Percentiles rank a stretch among this genome's conserved stretches.
phyloP scores from a whole-genome alignment of 306 rosid species.

The Pyrus pyrifolia region DNA sequence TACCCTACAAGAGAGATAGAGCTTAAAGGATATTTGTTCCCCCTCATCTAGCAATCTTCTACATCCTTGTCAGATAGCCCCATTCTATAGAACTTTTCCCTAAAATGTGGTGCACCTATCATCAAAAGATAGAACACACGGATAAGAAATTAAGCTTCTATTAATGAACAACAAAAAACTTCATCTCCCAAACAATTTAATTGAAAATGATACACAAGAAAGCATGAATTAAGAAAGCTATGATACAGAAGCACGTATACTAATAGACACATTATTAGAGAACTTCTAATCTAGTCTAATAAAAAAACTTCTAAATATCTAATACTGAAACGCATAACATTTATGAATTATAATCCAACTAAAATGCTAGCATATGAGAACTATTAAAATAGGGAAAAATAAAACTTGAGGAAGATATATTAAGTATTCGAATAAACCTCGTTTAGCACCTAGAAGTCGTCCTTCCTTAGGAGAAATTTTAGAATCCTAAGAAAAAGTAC shows the following conservation, averaged over 20 bases:
- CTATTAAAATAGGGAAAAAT: neutral
- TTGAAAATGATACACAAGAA: neutral
- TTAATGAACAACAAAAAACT: neutral
- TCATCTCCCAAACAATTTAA: neutral
- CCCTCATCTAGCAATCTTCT: no score
- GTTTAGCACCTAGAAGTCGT: constrained; percentile 80
- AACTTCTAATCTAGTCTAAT: neutral
- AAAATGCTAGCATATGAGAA: neutral
- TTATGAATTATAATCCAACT: neutral
- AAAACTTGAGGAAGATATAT: neutral
- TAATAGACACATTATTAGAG: neutral
- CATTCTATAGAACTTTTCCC: constrained; percentile 75
- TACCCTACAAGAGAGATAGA: no score
- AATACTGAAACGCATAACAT: neutral
- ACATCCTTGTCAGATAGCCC: constrained; percentile 65
- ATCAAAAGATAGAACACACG: neutral
- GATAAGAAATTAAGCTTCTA: neutral
- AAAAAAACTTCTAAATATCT: neutral
- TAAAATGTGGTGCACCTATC: constrained; percentile 63
- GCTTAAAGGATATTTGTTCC: no score
- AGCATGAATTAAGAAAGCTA: neutral
- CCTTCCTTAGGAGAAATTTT: constrained; percentile 65
- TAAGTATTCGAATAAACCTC: constrained; percentile 32
- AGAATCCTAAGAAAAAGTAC: constrained; percentile 15
- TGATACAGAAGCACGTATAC: neutral